Base-by-base conservation (phyloP, 768 basidiomycete species). In the Tylopilus cervinicoccineus region DNA sequence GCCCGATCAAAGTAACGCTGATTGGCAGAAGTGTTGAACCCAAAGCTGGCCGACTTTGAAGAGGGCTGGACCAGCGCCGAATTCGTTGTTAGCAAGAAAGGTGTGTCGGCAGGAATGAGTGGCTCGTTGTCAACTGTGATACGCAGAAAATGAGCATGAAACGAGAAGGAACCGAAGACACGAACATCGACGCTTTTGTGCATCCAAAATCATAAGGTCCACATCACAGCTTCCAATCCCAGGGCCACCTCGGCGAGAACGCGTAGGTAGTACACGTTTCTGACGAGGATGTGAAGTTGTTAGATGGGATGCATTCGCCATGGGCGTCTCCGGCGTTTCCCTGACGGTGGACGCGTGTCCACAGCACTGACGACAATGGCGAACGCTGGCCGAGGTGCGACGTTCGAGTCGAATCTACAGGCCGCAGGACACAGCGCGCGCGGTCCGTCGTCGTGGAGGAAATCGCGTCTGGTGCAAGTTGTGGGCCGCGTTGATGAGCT, bases 201-300 rank as follows among this genome's bases (percentile, higher is more conserved):
- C 86, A 57, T 93, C 90, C 54, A 92, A 67, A 64, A 94, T 88
- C 81, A 90, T 83, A 46, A 81, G 58, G 72, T 94, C 92, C 16
- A 84, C 75, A 63, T 90, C 87, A 63, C 83, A 82, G 51, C 70
- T 84, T 47, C 91, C 88, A 43, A 88, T 79, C 29, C 88, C 88
- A 24, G 86, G 84, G 14, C 88, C 88, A 47, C 88, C 85, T 47
- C 91, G 79, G 57, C 88, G 76, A 47, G 86, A 79, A 58, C 92
- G 80, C 66, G 88, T 79, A 36, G 92, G 92, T 48, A 91, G 72
- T 37, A 91, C 83, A 65, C 91, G 84, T 70, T 86, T 87, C 68
- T 82, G 83, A 47, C 78, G 81, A 53, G 70, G 64, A 57, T 73
- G 68, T 38, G 67, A 57, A 42, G 62, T 60, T 44, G 67, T 51